Evolutionary conservation across 202 grass and related monocot species (phyloP).

Genomic region (Saccharum hybrid): DNA sequence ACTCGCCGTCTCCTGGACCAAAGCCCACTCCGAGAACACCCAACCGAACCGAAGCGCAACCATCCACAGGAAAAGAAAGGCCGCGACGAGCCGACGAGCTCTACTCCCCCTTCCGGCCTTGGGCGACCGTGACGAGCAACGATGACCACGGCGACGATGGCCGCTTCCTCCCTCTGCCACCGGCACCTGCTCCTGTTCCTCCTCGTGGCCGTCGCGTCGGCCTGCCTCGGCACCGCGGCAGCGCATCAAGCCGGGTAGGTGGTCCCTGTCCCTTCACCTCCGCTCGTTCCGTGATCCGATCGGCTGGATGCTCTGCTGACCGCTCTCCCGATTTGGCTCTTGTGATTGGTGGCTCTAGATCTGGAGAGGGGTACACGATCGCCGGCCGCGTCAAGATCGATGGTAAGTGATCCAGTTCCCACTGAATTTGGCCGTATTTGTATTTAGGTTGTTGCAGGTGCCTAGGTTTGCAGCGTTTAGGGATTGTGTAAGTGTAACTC

Average conservation of each 20-base stretch:
- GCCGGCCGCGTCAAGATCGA: conserved; percentile 82
- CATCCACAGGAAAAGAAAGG: neutral
- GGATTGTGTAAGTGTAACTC: neutral
- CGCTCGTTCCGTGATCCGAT: conserved; percentile 34
- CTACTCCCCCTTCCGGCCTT: conserved; percentile 21
- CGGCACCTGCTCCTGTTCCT: conserved; percentile 13
- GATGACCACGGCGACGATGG: conserved; percentile 46
- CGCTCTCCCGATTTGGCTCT: neutral
- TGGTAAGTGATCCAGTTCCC: conserved; percentile 45
- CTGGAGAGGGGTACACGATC: conserved; percentile 71
- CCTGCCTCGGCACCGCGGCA: conserved; percentile 4
- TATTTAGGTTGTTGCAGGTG: neutral
- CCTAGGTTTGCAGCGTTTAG: conserved; percentile 8
- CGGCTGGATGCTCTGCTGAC: conserved; percentile 36
- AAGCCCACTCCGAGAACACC: conserved; percentile 16
- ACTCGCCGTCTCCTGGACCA: neutral
- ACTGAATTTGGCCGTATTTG: neutral
- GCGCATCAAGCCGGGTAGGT: conserved; percentile 50
- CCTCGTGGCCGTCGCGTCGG: conserved; percentile 8
- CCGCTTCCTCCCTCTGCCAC: conserved; percentile 8
- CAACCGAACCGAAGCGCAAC: neutral
- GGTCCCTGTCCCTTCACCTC: neutral
- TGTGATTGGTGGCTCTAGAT: conserved; percentile 51
- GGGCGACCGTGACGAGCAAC: conserved; percentile 25
- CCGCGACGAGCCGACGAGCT: conserved; percentile 13